phyloP scores from a whole-genome alignment of 176 grass and related monocot species.

The sorghum (Sorghum bicolor) region Sorghum_bicolor_NCBIv3 NC_012871.2:73574501-73575000 shows the following conservation, averaged over 20 bases:
- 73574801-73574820: not conserved
- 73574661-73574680: conserved; percentile 78
- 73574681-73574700: conserved; percentile 2
- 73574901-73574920: not conserved
- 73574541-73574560: conserved; percentile 95
- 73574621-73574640: conserved; percentile 93
- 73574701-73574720: not conserved
- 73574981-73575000: not conserved
- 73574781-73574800: not conserved
- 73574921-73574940: not conserved
- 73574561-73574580: conserved; percentile 97
- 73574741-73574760: not conserved
- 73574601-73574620: conserved; percentile 86
- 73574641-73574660: conserved; percentile 87
- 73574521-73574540: conserved; percentile 87
- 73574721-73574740: not conserved
- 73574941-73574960: not conserved
- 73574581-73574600: conserved; percentile 95
- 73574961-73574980: not conserved
- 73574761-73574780: not conserved
- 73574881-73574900: not conserved
- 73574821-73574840: not conserved
- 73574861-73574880: conserved; percentile 4
- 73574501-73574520: conserved; percentile 87
- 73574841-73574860: not conserved